phyloP scores from a whole-genome alignment of 1,284 basidiomycete species.

The Cryptococcus wingfieldii region DNA sequence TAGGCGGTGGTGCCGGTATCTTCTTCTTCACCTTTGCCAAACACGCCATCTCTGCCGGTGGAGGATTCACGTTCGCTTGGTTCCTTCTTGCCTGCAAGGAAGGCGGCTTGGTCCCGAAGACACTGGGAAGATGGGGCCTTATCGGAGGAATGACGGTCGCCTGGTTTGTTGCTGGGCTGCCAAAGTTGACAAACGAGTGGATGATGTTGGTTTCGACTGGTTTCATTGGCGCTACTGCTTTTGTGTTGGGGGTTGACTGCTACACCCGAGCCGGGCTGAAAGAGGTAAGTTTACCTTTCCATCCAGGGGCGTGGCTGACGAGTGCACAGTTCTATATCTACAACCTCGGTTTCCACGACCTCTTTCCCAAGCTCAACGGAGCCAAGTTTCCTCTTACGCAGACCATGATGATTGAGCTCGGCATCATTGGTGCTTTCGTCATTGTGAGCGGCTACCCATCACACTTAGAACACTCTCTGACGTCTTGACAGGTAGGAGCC shows the following conservation, averaged over 20 bases:
- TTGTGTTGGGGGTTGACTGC: conserved; percentile 90
- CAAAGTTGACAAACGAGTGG: conserved; percentile 71
- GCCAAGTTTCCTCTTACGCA: conserved; percentile 79
- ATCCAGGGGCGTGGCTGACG: neutral
- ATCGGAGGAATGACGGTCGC: conserved; percentile 61
- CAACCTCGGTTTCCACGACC: conserved; percentile 68
- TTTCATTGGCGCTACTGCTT: conserved; percentile 75
- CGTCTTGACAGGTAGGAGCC: conserved; percentile 59
- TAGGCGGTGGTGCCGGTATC: conserved; percentile 76
- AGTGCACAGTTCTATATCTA: conserved; percentile 73
- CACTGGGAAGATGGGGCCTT: conserved; percentile 74
- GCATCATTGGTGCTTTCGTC: conserved; percentile 69
- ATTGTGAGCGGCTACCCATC: conserved; percentile 30
- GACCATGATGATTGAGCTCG: conserved; percentile 89
- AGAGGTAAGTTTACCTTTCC: conserved; percentile 53
- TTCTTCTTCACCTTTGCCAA: conserved; percentile 82
- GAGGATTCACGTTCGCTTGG: conserved; percentile 78
- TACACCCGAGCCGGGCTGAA: conserved; percentile 85
- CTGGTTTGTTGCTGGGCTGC: conserved; percentile 61
- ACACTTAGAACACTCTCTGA: neutral
- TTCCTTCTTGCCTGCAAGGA: conserved; percentile 80
- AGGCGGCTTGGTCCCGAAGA: conserved; percentile 75
- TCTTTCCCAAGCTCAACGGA: conserved; percentile 73
- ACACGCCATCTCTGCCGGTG: conserved; percentile 81
- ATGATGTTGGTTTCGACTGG: conserved; percentile 73